Evolutionary conservation across 148 eudicot genomes (phyloP).

Genomic region (Amaranthus hypochondriacus): DNA sequence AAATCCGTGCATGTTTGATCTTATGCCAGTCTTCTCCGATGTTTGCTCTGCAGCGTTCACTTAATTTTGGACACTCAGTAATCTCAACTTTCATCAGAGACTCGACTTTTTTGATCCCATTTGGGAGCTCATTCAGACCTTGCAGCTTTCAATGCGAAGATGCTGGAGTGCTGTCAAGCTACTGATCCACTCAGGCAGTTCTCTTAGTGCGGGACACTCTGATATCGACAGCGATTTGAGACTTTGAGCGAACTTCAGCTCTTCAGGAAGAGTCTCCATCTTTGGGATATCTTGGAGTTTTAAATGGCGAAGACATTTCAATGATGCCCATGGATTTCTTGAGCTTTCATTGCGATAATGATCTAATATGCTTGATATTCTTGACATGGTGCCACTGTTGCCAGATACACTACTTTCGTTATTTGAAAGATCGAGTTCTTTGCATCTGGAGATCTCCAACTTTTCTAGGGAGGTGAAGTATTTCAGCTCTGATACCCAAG

Average conservation of each 20-base stretch:
- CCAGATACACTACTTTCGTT: neutral
- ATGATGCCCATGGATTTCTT: neutral
- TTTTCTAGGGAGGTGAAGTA: conserved; percentile 13
- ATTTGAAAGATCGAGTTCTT: conserved; percentile 15
- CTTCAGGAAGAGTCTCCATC: conserved; percentile 16
- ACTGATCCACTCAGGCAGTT: conserved; percentile 25
- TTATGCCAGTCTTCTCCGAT: conserved; percentile 23
- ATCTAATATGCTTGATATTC: neutral
- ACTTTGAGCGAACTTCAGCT: conserved; percentile 10
- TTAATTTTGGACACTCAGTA: conserved; percentile 23
- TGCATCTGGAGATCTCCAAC: conserved; percentile 27
- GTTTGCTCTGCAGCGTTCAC: conserved; percentile 27
- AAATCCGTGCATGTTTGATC: conserved; percentile 22
- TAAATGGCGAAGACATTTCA: conserved; percentile 10
- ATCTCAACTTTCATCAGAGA: conserved; percentile 27
- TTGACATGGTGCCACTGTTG: neutral
- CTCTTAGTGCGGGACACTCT: conserved; percentile 10
- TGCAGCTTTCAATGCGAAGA: conserved; percentile 23
- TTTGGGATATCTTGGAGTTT: conserved; percentile 19
- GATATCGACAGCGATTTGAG: conserved; percentile 24
- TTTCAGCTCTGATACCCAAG: conserved; percentile 4
- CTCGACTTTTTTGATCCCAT: conserved; percentile 12
- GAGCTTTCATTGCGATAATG: neutral
- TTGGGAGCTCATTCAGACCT: conserved; percentile 20
- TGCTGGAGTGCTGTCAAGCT: conserved; percentile 20